phyloP scores from a whole-genome alignment of 2,329 filamentous ascomycete species.

The Fusarium piperis region DNA sequence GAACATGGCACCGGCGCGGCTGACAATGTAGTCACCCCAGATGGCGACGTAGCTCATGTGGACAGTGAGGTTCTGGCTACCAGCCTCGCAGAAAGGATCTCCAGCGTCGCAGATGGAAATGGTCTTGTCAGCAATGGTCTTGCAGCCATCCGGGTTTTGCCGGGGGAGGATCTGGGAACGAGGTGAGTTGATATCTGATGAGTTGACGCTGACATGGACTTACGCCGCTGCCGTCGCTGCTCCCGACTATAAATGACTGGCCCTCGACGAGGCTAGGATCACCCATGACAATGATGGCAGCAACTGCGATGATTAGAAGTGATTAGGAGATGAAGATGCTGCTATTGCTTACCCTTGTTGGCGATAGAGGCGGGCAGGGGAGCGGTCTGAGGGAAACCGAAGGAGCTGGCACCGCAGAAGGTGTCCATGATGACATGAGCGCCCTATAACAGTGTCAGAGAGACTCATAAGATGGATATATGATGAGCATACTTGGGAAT shows the following conservation, averaged over 20 bases:
- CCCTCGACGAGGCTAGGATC: slow-evolving; percentile 24
- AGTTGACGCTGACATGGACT: background rate
- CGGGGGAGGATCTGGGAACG: slow-evolving; percentile 23
- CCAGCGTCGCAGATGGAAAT: slow-evolving; percentile 32
- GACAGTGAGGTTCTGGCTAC: slow-evolving; percentile 15
- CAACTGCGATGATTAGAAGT: slow-evolving; percentile 1
- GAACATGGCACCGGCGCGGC: slow-evolving; percentile 41
- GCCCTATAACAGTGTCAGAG: slow-evolving; percentile 1
- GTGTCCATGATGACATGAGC: slow-evolving; percentile 21
- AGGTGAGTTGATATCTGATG: background rate
- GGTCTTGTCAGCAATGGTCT: slow-evolving; percentile 6
- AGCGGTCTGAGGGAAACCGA: background rate
- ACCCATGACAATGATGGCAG: slow-evolving; percentile 14
- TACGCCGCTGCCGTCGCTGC: slow-evolving; percentile 23
- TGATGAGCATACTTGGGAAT: slow-evolving; percentile 5
- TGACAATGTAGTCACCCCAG: slow-evolving; percentile 42
- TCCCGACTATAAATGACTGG: slow-evolving; percentile 21
- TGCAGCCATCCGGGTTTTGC: slow-evolving; percentile 11
- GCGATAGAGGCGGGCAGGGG: background rate
- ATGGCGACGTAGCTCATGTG: slow-evolving; percentile 27
- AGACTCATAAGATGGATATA: rapidly evolving
- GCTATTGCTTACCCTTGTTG: slow-evolving; percentile 1
- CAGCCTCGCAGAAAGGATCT: slow-evolving; percentile 28
- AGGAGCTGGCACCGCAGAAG: slow-evolving; percentile 23
- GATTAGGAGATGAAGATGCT: rapidly evolving